phyloP scores from a whole-genome alignment of 192 early-diverging fungal species.

The Umbelopsis ramanniana region DNA sequence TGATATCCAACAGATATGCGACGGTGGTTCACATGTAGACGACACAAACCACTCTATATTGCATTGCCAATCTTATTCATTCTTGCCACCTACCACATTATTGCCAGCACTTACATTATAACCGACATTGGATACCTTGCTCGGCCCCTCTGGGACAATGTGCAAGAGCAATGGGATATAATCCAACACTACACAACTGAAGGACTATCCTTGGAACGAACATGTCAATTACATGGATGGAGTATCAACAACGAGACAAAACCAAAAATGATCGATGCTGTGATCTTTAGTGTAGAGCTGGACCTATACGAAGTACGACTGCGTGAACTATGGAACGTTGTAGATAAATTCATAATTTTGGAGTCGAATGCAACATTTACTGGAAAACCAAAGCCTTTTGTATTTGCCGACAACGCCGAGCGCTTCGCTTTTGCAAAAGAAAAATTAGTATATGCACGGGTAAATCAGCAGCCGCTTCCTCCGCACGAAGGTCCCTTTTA shows the following conservation, averaged over 20 bases:
- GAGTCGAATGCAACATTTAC: constrained; percentile 63
- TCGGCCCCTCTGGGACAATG: constrained; percentile 53
- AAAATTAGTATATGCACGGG: constrained; percentile 53
- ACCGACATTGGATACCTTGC: constrained; percentile 47
- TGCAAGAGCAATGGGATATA: constrained; percentile 27
- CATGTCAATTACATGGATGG: constrained; percentile 62
- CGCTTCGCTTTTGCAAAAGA: constrained; percentile 59
- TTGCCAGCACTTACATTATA: constrained; percentile 25
- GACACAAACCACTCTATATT: background rate
- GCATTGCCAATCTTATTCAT: background rate
- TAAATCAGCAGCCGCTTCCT: constrained; percentile 33
- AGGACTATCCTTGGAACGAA: constrained; percentile 35
- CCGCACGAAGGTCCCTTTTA: constrained; percentile 48
- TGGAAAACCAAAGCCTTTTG: constrained; percentile 50
- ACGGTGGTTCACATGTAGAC: background rate
- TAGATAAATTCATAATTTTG: constrained; percentile 64
- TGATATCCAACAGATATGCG: background rate
- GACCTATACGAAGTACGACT: constrained; percentile 64
- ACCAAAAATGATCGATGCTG: constrained; percentile 57
- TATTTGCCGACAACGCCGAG: constrained; percentile 46
- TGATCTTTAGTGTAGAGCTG: constrained; percentile 66
- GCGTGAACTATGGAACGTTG: constrained; percentile 57
- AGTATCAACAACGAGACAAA: background rate
- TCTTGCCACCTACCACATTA: background rate
- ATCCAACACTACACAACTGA: constrained; percentile 54